A percentile compares a stretch with the other conserved stretches of the same genome.
Conservation (phyloP, 306 rosid genomes). For the Leucaena leucocephala region DNA sequence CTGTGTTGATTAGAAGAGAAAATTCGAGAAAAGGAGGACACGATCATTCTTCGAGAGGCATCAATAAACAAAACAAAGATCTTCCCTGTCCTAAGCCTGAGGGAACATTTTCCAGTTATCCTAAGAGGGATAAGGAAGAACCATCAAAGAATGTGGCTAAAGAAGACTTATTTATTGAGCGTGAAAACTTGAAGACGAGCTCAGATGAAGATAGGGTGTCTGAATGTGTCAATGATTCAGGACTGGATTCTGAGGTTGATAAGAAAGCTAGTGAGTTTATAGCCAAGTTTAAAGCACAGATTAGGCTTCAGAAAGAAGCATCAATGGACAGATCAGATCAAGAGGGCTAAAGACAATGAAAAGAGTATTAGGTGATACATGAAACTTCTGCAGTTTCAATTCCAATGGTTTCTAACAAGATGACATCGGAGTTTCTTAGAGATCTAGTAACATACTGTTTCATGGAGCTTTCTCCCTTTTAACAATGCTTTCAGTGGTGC, state of each 20-base stretch:
- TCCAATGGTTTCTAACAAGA: slow-evolving; percentile 28
- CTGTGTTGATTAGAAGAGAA: slow-evolving; percentile 47
- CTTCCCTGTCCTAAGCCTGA: slow-evolving; percentile 38
- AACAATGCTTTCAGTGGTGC: slow-evolving; percentile 16
- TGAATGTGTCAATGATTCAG: slow-evolving; percentile 50
- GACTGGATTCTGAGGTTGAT: slow-evolving; percentile 80
- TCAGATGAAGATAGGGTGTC: slow-evolving; percentile 52
- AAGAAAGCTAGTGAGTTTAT: slow-evolving; percentile 96
- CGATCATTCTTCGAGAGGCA: slow-evolving; percentile 34
- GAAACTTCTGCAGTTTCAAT: slow-evolving; percentile 30
- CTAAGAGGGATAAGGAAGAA: slow-evolving; percentile 41
- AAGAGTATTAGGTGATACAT: slow-evolving; percentile 54
- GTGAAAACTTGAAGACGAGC: slow-evolving; percentile 44
- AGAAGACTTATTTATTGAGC: slow-evolving; percentile 46
- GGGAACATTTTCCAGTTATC: slow-evolving; percentile 36
- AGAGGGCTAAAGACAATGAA: slow-evolving; percentile 54
- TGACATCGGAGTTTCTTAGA: not conserved
- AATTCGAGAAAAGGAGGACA: slow-evolving; percentile 46
- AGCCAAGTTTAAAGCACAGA: slow-evolving; percentile 89
- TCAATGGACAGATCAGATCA: slow-evolving; percentile 68
- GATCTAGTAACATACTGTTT: slow-evolving; percentile 21
- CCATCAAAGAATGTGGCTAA: slow-evolving; percentile 40
- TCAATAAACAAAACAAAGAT: slow-evolving; percentile 40
- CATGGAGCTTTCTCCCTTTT: slow-evolving; percentile 34
- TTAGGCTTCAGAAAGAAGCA: slow-evolving; percentile 84